Evolutionary conservation across 2,329 filamentous ascomycete genomes (phyloP).

Genomic region (Venturia carpophila): DNA sequence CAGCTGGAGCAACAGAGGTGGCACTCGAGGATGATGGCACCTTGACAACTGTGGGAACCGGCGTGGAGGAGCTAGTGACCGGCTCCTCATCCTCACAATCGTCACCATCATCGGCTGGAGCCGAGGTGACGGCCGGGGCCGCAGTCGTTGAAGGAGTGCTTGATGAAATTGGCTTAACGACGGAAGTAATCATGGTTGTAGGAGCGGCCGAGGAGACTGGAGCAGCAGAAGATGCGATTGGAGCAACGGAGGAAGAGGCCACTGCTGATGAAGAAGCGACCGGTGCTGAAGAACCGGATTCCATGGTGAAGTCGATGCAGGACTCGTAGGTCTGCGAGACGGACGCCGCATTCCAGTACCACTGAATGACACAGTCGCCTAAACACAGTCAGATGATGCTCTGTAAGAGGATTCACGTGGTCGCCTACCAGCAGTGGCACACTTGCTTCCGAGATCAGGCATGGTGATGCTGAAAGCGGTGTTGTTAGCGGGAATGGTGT

Average conservation of each 20-base stretch:
- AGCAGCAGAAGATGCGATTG: neutral
- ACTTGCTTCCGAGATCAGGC: conserved; percentile 42
- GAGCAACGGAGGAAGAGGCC: neutral
- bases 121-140: neutral
- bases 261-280: neutral
- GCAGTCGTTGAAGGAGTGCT: neutral
- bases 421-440: conserved; percentile 37
- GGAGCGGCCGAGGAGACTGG: neutral
- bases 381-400: neutral
- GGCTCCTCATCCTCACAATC: conserved; percentile 7
- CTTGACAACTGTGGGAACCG: neutral
- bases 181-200: conserved; percentile 4
- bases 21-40: neutral
- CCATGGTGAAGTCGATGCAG: conserved; percentile 52
- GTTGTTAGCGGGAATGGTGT: conserved; percentile 38
- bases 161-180: neutral
- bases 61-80: neutral
- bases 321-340: conserved; percentile 56
- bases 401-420: conserved; percentile 12
- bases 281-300: conserved; percentile 16
- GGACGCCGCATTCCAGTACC: conserved; percentile 52
- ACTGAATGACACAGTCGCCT: conserved; percentile 47
- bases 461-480: conserved; percentile 48
- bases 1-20: neutral
- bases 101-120: neutral